phyloP scores from a whole-genome alignment of 2,329 filamentous ascomycete species.

The Thielaviopsis ethacetica region DNA sequence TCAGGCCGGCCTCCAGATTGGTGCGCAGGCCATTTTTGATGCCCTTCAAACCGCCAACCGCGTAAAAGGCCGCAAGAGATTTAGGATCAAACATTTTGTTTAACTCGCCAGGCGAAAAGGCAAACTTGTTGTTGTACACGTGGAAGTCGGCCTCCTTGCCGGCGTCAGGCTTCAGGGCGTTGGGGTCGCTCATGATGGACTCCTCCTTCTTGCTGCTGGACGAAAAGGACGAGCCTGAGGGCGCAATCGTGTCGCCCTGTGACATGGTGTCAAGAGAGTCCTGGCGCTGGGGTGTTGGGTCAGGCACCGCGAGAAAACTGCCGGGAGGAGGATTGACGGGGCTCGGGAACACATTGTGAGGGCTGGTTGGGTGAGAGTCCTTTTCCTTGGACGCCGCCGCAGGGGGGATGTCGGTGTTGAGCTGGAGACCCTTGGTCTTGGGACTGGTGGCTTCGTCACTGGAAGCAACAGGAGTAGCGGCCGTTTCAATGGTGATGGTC shows the following conservation, averaged over 20 bases:
- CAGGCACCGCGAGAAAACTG: conserved; percentile 50
- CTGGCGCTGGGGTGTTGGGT: conserved; percentile 50
- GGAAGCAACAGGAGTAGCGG: conserved; percentile 24
- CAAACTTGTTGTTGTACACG: conserved; percentile 68
- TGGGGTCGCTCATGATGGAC: conserved; percentile 44
- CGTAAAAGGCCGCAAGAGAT: conserved; percentile 65
- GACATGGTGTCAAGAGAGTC: conserved; percentile 49
- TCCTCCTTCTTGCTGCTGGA: conserved; percentile 26
- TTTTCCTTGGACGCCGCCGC: conserved; percentile 22
- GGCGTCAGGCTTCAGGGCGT: conserved; percentile 58
- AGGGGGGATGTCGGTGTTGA: conserved; percentile 27
- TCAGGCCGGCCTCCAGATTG: conserved; percentile 57
- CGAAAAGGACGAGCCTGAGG: conserved; percentile 29
- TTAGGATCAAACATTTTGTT: conserved; percentile 84
- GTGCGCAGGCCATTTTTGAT: conserved; percentile 65
- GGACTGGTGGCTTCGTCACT: conserved; percentile 27
- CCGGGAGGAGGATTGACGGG: conserved; percentile 26
- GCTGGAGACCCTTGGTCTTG: conserved; percentile 23
- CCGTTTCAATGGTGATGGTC: conserved; percentile 39
- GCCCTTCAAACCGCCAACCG: conserved; percentile 60
- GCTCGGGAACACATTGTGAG: conserved; percentile 50
- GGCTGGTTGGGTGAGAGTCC: conserved; percentile 52
- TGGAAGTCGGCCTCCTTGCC: conserved; percentile 62
- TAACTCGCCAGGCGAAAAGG: conserved; percentile 68
- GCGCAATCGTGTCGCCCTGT: conserved; percentile 43